Evolutionary conservation across 2,329 filamentous ascomycete species (phyloP).

Genomic region (Pseudopithomyces maydicus): DNA sequence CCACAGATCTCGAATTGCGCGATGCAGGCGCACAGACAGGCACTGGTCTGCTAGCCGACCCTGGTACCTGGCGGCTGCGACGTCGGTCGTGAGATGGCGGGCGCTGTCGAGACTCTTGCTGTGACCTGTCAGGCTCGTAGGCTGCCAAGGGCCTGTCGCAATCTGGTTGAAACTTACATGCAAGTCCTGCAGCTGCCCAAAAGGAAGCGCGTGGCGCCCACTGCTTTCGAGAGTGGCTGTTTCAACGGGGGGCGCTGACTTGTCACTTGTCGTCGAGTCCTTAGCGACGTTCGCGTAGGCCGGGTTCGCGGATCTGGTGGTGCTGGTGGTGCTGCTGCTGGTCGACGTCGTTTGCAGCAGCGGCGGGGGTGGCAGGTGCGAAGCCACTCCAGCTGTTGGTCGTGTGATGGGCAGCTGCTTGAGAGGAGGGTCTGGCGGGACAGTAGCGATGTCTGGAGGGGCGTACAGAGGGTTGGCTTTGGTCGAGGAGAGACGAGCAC

Average conservation of each 20-base stretch:
- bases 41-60: constrained; percentile 27
- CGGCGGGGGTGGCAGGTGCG: constrained; percentile 15
- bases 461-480: neutral
- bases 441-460: neutral
- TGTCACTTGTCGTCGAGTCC: constrained; percentile 35
- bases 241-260: constrained; percentile 34
- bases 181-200: constrained; percentile 39
- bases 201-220: constrained; percentile 42
- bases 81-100: constrained; percentile 34
- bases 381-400: constrained; percentile 9
- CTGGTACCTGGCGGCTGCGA: constrained; percentile 33
- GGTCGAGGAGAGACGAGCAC: constrained; percentile 13
- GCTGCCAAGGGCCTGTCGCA: constrained; percentile 33
- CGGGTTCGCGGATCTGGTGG: constrained; percentile 28
- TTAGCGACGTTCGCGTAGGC: constrained; percentile 37
- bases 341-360: constrained; percentile 18
- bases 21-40: constrained; percentile 38
- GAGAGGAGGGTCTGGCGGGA: constrained; percentile 1
- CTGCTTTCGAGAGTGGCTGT: constrained; percentile 38
- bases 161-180: constrained; percentile 42
- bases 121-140: constrained; percentile 40
- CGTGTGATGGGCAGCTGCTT: neutral
- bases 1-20: constrained; percentile 43
- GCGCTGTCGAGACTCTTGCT: constrained; percentile 30
- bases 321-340: constrained; percentile 12